Evolutionary conservation across 2,329 filamentous ascomycete species (phyloP).

Genomic region (Botrytis porri): DNA sequence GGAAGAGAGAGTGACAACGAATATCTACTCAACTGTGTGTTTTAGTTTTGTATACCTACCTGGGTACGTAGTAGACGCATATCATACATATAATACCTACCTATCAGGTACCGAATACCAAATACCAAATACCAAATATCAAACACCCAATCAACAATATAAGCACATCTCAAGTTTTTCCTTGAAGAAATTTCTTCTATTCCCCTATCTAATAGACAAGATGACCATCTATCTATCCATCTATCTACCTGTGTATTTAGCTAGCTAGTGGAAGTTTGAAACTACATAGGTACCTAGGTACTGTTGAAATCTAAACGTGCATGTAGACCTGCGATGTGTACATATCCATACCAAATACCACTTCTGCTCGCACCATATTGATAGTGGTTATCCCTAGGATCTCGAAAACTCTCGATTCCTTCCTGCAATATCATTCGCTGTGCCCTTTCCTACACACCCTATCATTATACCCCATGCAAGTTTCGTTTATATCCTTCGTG

Average conservation of each 20-base stretch:
- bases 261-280: background rate
- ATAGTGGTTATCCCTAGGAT: background rate
- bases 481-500: background rate
- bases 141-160: background rate
- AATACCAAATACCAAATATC: background rate
- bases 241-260: background rate
- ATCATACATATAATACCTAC: background rate
- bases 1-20: too few species aligned
- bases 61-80: background rate
- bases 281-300: background rate
- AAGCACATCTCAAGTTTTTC: background rate
- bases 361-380: background rate
- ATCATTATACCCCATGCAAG: background rate
- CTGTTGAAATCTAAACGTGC: background rate
- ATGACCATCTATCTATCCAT: background rate
- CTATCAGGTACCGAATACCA: too few species aligned
- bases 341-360: background rate
- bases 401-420: too few species aligned
- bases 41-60: background rate
- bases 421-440: background rate
- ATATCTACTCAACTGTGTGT: too few species aligned
- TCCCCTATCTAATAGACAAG: background rate
- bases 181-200: background rate
- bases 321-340: background rate
- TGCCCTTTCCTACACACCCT: too few species aligned